Base-by-base conservation (phyloP, 2,329 filamentous ascomycete genomes). In the Cryphonectria radicalis region DNA sequence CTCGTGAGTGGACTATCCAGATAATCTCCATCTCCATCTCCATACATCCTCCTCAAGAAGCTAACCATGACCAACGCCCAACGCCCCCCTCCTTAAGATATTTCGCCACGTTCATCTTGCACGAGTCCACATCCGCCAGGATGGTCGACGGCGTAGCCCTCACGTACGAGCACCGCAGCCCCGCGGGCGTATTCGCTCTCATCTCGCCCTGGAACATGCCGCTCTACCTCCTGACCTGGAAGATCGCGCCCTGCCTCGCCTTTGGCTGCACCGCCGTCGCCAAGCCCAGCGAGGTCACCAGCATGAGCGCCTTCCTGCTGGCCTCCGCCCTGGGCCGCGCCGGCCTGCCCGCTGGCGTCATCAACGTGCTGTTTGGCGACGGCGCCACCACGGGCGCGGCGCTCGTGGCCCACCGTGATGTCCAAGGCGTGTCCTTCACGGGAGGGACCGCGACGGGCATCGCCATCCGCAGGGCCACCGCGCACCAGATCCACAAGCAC, bases 121-220 rank as follows among this genome's bases (percentile, higher is more conserved):
- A 80, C 66, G 77, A 80, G 70, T 74, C 78, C 40, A 78, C 77
- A 0, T 71, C 77, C 7, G 76, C 77, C 6, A 75, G 79, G 17
- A 77, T 80, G 75, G 74, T 80, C 4, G 79, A 80, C 64, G 76
- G 76, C 14, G 76, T 77, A 1, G 76, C 75, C 5, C 74, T 80
- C 37, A 79, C 79, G 0, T 80, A 80, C 59, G 79, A 80, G 64
- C 78, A 80, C 70, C 77, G 79, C 66, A 79, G 77, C 8, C 78
- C 79, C 1, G 76, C 76, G 1, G 79, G 79, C 11, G 79, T 80
- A 10, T 80, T 80, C 60, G 79, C 77, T 1, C 72, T 80, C 35
- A 78, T 81, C 64, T 79, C 78, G 11, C 79, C 79, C 0, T 81
- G 79, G 79, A 81, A 81, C 70, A 80, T 80, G 78, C 79, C 79